These are phyloP conservation scores for Amborella trichopoda DNA, from an alignment of 164 flowering plant species.

Conservation along the genomic window DNA sequence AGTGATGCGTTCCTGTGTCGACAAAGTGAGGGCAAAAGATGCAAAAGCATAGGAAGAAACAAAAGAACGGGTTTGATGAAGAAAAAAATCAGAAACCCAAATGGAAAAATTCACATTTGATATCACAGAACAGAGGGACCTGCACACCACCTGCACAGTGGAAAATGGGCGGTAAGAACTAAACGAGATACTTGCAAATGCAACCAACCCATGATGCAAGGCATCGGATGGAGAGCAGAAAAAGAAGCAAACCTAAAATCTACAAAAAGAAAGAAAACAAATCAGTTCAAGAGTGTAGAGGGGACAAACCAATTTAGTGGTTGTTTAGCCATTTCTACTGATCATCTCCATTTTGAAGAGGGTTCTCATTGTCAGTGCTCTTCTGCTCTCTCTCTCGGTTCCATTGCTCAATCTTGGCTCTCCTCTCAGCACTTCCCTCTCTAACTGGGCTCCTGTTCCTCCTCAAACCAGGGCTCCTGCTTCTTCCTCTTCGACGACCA, in stretches of 20 bases:
- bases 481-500: constrained; percentile 38
- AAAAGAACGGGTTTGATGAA: not conserved
- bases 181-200: constrained; percentile 10
- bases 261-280: constrained; percentile 7
- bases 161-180: constrained; percentile 50
- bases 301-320: constrained; percentile 11
- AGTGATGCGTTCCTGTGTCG: not conserved
- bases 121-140: constrained; percentile 43
- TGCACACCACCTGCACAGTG: constrained; percentile 71
- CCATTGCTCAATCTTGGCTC: constrained; percentile 90
- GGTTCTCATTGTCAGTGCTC: constrained; percentile 6
- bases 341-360: constrained; percentile 14
- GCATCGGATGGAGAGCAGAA: constrained; percentile 3
- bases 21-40: not conserved
- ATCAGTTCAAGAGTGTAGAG: constrained; percentile 21
- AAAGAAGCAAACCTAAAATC: constrained; percentile 1
- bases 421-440: constrained; percentile 87
- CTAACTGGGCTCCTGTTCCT: constrained; percentile 62
- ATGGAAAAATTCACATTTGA: constrained; percentile 14
- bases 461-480: constrained; percentile 59
- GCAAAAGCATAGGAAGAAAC: not conserved
- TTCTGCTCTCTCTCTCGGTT: constrained; percentile 68
- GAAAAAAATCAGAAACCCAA: not conserved
- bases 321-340: not conserved
- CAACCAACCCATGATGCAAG: constrained; percentile 1